These are phyloP conservation scores for Melampsora americana DNA, from an alignment of 1,284 basidiomycete species.

Conservation along the genomic window DNA sequence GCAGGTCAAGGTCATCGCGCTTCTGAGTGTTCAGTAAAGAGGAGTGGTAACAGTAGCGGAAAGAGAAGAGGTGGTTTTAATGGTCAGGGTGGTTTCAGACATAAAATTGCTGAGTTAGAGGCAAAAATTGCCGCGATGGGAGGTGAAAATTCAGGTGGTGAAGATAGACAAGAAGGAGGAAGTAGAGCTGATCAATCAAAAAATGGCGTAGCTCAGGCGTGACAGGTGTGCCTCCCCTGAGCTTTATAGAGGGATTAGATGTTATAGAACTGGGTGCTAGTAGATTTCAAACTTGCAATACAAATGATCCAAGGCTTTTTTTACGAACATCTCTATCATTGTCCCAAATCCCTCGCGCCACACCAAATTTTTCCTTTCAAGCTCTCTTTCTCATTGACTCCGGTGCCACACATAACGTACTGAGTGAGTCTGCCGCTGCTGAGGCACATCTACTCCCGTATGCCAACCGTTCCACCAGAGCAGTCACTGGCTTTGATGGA, in stretches of 20 bases:
- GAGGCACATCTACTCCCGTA: neutral
- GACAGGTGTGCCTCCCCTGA: slow-evolving; percentile 4
- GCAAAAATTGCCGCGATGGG: too few species aligned
- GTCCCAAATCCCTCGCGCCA: too few species aligned
- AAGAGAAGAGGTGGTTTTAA: too few species aligned
- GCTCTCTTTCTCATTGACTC: neutral
- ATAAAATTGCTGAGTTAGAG: too few species aligned
- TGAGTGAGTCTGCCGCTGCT: neutral
- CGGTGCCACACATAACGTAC: slow-evolving; percentile 1
- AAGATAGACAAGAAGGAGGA: too few species aligned
- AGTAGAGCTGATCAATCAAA: neutral
- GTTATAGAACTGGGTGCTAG: neutral
- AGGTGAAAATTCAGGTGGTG: too few species aligned
- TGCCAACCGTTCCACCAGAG: neutral
- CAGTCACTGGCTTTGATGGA: too few species aligned
- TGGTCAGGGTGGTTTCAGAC: too few species aligned
- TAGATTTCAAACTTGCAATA: neutral
- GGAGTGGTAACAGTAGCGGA: too few species aligned
- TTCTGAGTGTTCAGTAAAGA: too few species aligned
- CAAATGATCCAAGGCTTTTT: neutral
- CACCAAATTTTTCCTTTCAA: neutral
- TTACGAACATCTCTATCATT: neutral
- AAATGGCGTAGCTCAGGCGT: slow-evolving; percentile 7
- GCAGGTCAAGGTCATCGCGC: too few species aligned
- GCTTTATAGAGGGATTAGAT: neutral